These are phyloP conservation scores for Trametes punicea DNA, from an alignment of 768 basidiomycete genomes.

Conservation along the genomic window DNA sequence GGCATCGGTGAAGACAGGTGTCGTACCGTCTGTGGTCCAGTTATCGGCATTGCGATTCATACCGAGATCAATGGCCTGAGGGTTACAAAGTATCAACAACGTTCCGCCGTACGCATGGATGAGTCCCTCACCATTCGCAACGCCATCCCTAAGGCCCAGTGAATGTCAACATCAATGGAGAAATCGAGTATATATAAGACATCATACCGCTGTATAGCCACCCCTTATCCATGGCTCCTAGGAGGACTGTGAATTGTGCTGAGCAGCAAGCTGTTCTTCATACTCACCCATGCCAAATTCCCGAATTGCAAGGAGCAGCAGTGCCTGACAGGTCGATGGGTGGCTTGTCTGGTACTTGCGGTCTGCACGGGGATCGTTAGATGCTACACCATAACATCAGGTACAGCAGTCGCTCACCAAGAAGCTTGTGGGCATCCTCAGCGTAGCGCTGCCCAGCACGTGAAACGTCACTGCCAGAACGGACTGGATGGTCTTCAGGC, in stretches of 20 bases:
- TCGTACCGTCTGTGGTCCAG: conserved; percentile 61
- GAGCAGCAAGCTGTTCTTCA: not conserved
- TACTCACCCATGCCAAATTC: conserved; percentile 78
- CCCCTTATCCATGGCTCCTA: conserved; percentile 72
- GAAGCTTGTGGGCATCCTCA: conserved; percentile 54
- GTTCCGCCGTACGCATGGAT: not conserved
- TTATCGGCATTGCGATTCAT: conserved; percentile 74
- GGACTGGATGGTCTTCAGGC: conserved; percentile 36
- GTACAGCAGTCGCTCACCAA: conserved; percentile 43
- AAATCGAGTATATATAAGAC: not conserved
- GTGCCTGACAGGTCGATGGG: conserved; percentile 74
- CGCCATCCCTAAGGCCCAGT: conserved; percentile 44
- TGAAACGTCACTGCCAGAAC: conserved; percentile 54
- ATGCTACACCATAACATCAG: conserved; percentile 28
- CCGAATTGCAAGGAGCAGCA: conserved; percentile 75
- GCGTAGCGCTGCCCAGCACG: conserved; percentile 66
- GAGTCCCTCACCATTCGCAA: conserved; percentile 58
- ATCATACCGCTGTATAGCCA: conserved; percentile 79
- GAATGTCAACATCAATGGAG: not conserved
- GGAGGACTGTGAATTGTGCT: not conserved
- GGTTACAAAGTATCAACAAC: not conserved
- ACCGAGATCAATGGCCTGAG: conserved; percentile 74
- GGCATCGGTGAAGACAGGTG: conserved; percentile 52
- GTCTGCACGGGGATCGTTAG: conserved; percentile 35
- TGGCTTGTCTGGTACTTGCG: conserved; percentile 64